Conservation (phyloP, 2,329 filamentous ascomycete species). For the Parastagonospora nodorum region DNA sequence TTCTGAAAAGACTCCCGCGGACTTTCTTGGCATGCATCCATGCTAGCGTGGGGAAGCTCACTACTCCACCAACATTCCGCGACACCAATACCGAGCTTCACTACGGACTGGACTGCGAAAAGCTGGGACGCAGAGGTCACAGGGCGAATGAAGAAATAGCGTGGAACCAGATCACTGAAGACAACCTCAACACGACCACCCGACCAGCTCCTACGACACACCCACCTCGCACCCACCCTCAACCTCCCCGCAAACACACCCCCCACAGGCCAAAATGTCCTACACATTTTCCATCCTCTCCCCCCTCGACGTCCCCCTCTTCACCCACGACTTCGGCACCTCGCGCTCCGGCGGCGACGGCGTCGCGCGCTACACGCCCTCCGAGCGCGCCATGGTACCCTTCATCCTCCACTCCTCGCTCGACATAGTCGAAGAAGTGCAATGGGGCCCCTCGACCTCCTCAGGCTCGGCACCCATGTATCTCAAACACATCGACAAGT, state of each 20-base stretch:
- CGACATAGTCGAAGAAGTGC: slow-evolving; percentile 94
- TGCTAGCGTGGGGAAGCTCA: slow-evolving; percentile 31
- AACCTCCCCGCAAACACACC: background rate
- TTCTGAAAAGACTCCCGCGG: slow-evolving; percentile 36
- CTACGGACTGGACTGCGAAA: no score
- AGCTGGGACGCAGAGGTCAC: no score
- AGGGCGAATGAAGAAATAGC: background rate
- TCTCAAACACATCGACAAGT: slow-evolving; percentile 94
- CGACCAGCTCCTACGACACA: no score
- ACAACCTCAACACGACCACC: background rate
- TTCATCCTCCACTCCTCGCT: slow-evolving; percentile 94
- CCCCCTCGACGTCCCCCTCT: slow-evolving; percentile 92
- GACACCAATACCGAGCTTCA: background rate
- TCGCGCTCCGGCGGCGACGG: slow-evolving; percentile 96
- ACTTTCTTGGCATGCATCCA: slow-evolving; percentile 36
- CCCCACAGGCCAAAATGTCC: slow-evolving; percentile 67
- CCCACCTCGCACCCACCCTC: background rate
- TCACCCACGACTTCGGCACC: slow-evolving; percentile 96
- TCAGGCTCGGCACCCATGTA: slow-evolving; percentile 65
- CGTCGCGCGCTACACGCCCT: slow-evolving; percentile 82
- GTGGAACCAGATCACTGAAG: background rate
- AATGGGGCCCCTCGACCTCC: slow-evolving; percentile 69
- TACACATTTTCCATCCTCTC: slow-evolving; percentile 99
- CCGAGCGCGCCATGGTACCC: slow-evolving; percentile 92
- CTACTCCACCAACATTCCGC: background rate